Conservation (phyloP, 805 yeast genomes). For the Barnettozyma populi region DNA sequence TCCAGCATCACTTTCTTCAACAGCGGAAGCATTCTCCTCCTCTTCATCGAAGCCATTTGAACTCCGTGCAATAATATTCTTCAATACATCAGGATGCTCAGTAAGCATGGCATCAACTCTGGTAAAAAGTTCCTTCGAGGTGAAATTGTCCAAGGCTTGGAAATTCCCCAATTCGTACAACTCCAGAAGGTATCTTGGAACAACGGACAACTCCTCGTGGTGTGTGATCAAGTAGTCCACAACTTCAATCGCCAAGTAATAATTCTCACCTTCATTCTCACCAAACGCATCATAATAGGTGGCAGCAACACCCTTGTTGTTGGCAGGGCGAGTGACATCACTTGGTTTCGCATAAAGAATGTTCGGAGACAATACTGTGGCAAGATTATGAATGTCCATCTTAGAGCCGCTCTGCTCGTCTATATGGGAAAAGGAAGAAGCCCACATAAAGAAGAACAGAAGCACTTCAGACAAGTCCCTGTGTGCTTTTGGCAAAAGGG, state of each 20-base stretch:
- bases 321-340: constrained; percentile 25
- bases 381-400: constrained; percentile 93
- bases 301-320: constrained; percentile 21
- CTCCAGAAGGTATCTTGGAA: constrained; percentile 54
- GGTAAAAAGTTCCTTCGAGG: constrained; percentile 36
- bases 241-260: constrained; percentile 87
- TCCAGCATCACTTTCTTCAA: constrained; percentile 13
- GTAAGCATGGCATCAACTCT: constrained; percentile 28
- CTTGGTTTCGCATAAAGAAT: constrained; percentile 58
- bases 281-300: constrained; percentile 35
- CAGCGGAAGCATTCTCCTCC: constrained; percentile 7
- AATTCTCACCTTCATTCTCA: constrained; percentile 55
- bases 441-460: constrained; percentile 86
- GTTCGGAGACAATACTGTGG: constrained; percentile 94
- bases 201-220: constrained; percentile 71
- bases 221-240: constrained; percentile 76
- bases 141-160: constrained; percentile 17
- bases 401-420: constrained; percentile 89
- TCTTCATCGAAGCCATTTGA: neutral
- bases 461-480: constrained; percentile 85
- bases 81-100: constrained; percentile 21
- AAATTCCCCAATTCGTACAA: constrained; percentile 19
- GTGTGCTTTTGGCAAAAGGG: constrained; percentile 74
- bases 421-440: constrained; percentile 88
- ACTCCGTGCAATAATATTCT: constrained; percentile 1